Evolutionary conservation across 1,139 yeast species (phyloP).

Genomic region (Scheffersomyces parashehatae): DNA sequence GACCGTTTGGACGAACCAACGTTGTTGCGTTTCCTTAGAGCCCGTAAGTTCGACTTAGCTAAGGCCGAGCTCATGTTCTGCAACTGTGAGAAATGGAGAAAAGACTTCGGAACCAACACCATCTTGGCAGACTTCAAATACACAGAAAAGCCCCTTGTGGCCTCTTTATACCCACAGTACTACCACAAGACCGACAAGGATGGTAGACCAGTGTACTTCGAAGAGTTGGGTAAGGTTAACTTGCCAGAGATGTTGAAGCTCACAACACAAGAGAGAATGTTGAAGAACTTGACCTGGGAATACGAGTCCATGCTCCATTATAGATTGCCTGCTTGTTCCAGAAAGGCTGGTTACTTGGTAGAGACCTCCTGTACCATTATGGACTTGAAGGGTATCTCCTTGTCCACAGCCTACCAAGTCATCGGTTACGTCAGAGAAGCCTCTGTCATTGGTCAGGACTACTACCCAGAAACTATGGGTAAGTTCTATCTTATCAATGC

Average conservation of each 20-base stretch:
- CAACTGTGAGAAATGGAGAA: constrained; percentile 90
- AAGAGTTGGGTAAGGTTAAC: constrained; percentile 90
- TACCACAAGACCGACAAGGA: constrained; percentile 96
- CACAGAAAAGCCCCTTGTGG: constrained; percentile 86
- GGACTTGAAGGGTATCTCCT: constrained; percentile 92
- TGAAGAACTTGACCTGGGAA: constrained; percentile 95
- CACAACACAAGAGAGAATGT: constrained; percentile 95
- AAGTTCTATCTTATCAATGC: constrained; percentile 94
- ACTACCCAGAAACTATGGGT: constrained; percentile 99
- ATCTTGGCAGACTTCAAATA: constrained; percentile 85
- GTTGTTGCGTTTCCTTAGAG: constrained; percentile 85
- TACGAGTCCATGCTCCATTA: constrained; percentile 83
- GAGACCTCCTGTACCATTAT: constrained; percentile 96
- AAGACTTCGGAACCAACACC: constrained; percentile 82
- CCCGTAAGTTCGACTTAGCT: constrained; percentile 86
- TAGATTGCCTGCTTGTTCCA: constrained; percentile 93
- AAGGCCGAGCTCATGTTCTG: constrained; percentile 81
- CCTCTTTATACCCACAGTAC: constrained; percentile 90
- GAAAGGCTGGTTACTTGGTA: constrained; percentile 72
- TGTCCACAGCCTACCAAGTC: constrained; percentile 81
- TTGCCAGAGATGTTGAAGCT: constrained; percentile 88
- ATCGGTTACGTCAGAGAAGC: constrained; percentile 90
- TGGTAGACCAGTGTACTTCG: constrained; percentile 94
- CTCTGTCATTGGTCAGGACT: constrained; percentile 90
- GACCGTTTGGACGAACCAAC: constrained; percentile 88